Evolutionary conservation across 768 basidiomycete species (phyloP).

Genomic region (Daedaleopsis nitida): DNA sequence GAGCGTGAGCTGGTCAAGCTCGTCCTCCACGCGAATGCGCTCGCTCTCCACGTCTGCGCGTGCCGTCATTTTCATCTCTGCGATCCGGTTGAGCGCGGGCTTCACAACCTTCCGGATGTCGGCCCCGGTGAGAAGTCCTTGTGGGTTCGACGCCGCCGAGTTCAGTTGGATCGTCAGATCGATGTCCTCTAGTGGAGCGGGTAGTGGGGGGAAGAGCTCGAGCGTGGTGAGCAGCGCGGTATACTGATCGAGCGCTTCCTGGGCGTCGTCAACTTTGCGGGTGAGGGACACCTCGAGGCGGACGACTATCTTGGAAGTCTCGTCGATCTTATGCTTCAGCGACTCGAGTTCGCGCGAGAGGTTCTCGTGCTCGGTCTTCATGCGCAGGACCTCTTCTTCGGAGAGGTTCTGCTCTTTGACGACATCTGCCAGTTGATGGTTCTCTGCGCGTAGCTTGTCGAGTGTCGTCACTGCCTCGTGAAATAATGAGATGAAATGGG

Average conservation of each 20-base stretch:
- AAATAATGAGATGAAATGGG: slow-evolving; percentile 1
- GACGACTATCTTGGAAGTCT: slow-evolving; percentile 72
- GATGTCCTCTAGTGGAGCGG: slow-evolving; percentile 67
- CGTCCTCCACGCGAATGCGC: slow-evolving; percentile 78
- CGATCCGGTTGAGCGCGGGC: slow-evolving; percentile 72
- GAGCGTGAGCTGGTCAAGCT: slow-evolving; percentile 72
- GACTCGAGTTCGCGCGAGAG: slow-evolving; percentile 74
- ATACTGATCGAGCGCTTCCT: slow-evolving; percentile 82
- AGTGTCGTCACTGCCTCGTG: slow-evolving; percentile 54
- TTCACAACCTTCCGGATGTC: slow-evolving; percentile 75
- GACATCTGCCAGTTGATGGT: slow-evolving; percentile 58
- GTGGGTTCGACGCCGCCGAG: slow-evolving; percentile 69
- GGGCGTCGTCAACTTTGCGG: slow-evolving; percentile 77
- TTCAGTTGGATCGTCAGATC: slow-evolving; percentile 85
- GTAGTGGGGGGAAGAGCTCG: slow-evolving; percentile 75
- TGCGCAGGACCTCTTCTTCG: slow-evolving; percentile 86
- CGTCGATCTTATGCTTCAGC: slow-evolving; percentile 72
- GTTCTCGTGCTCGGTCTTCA: slow-evolving; percentile 88
- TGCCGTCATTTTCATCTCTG: slow-evolving; percentile 71
- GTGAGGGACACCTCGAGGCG: slow-evolving; percentile 83
- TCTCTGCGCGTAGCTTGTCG: slow-evolving; percentile 64
- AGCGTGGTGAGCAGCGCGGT: slow-evolving; percentile 72
- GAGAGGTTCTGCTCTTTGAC: slow-evolving; percentile 89
- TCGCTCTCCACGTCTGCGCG: slow-evolving; percentile 74
- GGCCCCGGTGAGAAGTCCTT: slow-evolving; percentile 65